Conservation (phyloP, 148 eudicot species). For the Chenopodium suecicum region DNA sequence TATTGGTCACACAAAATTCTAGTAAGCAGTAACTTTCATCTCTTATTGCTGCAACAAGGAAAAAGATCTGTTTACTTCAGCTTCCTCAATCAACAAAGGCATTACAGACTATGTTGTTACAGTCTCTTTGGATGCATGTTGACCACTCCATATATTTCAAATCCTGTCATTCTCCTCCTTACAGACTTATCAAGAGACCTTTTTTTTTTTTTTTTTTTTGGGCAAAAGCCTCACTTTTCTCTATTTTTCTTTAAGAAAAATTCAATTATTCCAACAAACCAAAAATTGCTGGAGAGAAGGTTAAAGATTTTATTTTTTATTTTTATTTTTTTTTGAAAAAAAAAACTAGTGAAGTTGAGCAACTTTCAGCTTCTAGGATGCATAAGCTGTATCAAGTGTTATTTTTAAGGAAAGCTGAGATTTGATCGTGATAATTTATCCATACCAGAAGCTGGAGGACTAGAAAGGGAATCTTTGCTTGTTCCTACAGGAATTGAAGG, state of each 20-base stretch:
- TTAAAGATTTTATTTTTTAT: too few species aligned
- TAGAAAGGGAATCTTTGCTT: constrained; percentile 37
- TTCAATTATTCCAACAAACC: neutral
- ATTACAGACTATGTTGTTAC: neutral
- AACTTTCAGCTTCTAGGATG: neutral
- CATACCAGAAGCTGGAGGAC: constrained; percentile 54
- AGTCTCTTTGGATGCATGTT: neutral
- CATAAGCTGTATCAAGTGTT: neutral
- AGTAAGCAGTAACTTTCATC: neutral
- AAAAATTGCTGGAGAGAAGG: neutral
- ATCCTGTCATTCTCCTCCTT: neutral
- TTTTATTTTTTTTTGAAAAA: too few species aligned
- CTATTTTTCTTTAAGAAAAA: neutral
- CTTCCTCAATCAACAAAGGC: neutral
- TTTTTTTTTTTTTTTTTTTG: too few species aligned
- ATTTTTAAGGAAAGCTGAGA: neutral
- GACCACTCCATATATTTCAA: neutral
- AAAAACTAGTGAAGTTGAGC: neutral
- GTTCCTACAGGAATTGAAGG: constrained; percentile 36
- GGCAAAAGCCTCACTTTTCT: neutral
- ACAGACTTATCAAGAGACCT: neutral
- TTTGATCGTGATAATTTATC: neutral
- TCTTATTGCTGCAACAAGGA: neutral
- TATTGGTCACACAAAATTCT: neutral
- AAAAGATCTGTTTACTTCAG: neutral